phyloP scores from a whole-genome alignment of 2,329 filamentous ascomycete genomes.

The Venturia effusa region DNA sequence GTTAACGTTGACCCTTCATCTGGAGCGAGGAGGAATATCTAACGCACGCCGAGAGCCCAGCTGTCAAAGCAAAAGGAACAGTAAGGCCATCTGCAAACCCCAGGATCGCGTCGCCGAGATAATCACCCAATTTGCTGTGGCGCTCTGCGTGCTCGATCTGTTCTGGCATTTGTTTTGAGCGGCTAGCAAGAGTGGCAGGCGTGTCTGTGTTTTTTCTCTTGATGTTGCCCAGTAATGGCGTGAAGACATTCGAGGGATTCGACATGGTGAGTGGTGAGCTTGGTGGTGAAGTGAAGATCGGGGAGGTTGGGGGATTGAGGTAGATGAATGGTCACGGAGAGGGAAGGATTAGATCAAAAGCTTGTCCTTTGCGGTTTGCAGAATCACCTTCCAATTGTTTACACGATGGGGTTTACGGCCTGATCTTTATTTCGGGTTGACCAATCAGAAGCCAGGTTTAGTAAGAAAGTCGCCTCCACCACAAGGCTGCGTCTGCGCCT shows the following conservation, averaged over 20 bases:
- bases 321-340: too few relatives aligned
- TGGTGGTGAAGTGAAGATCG: not conserved
- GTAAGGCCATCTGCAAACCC: constrained; percentile 74
- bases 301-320: too few relatives aligned
- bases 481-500: not conserved
- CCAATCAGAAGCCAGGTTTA: not conserved
- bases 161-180: not conserved
- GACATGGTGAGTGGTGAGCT: not conserved
- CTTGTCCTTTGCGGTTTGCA: too few relatives aligned
- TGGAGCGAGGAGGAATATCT: not conserved
- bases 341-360: not conserved
- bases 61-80: constrained; percentile 68
- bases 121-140: constrained; percentile 6
- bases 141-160: not conserved
- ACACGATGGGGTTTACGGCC: not conserved
- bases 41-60: constrained; percentile 46
- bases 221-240: not conserved
- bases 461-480: not conserved
- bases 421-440: not conserved
- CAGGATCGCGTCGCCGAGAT: constrained; percentile 48
- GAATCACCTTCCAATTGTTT: too few relatives aligned
- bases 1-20: not conserved
- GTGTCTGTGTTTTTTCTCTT: constrained; percentile 3
- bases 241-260: not conserved
- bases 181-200: not conserved